Conservation (phyloP, 305 asterid genomes). For the Solanum aculeatissimum region DNA sequence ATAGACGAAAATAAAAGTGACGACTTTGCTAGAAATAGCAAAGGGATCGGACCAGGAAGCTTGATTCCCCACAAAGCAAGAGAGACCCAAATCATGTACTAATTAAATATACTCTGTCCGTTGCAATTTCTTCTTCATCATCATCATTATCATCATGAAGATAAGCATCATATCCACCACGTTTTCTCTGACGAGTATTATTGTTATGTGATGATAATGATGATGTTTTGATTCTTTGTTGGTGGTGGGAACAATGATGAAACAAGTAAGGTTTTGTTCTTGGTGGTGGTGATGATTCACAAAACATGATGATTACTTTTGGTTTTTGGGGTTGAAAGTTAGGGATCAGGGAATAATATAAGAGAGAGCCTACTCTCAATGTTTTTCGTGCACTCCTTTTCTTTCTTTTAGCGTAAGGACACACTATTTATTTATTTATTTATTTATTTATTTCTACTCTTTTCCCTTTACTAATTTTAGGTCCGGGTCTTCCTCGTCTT, state of each 20-base stretch:
- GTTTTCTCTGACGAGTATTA: neutral
- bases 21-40: neutral
- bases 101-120: neutral
- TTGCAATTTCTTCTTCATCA: neutral
- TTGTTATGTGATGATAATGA: neutral
- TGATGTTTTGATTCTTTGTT: neutral
- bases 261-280: neutral
- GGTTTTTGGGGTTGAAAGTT: neutral
- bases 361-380: neutral
- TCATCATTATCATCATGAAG: neutral
- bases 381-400: neutral
- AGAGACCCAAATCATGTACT: neutral
- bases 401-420: too few species aligned
- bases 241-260: neutral
- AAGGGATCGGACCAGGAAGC: conserved; percentile 3
- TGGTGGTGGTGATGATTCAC: neutral
- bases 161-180: neutral
- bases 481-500: too few species aligned
- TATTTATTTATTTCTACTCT: too few species aligned
- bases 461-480: too few species aligned
- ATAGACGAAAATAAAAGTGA: neutral
- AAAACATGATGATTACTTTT: neutral
- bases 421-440: too few species aligned
- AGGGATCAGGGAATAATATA: neutral
- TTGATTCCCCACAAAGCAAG: neutral